Percentiles rank a stretch among this genome's conserved stretches.
phyloP scores from a whole-genome alignment of 2,329 filamentous ascomycete genomes.

The Metarhizium album region DNA sequence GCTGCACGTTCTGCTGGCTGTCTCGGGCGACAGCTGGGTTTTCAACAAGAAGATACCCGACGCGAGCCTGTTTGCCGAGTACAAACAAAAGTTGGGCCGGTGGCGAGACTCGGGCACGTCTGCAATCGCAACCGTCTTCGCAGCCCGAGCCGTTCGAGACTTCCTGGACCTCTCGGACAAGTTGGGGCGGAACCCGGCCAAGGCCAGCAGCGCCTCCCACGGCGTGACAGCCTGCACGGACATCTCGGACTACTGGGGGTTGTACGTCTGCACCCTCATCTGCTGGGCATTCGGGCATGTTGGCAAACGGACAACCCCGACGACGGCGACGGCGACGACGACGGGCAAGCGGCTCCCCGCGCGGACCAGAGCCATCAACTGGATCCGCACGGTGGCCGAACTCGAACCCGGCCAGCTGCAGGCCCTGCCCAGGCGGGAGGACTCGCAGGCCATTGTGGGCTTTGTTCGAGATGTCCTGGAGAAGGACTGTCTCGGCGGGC shows the following conservation, averaged over 20 bases:
- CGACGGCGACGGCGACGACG: too few relatives aligned
- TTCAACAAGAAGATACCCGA: constrained; percentile 42
- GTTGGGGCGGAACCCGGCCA: constrained; percentile 10
- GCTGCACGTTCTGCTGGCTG: constrained; percentile 45
- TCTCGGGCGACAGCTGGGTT: constrained; percentile 48
- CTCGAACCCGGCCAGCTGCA: constrained; percentile 29
- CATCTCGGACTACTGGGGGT: constrained; percentile 41
- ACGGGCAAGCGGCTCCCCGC: constrained; percentile 11
- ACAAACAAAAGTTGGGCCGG: constrained; percentile 33
- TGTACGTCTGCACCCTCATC: constrained; percentile 47
- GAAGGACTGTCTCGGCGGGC: constrained; percentile 35
- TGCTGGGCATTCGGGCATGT: constrained; percentile 45
- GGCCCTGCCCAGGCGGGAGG: constrained; percentile 20
- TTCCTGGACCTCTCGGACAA: constrained; percentile 23
- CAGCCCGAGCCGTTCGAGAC: constrained; percentile 38
- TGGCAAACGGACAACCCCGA: constrained; percentile 13
- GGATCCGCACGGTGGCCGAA: constrained; percentile 30
- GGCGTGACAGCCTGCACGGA: constrained; percentile 17
- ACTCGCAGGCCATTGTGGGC: constrained; percentile 37
- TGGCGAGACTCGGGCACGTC: constrained; percentile 37
- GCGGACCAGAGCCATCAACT: constrained; percentile 20
- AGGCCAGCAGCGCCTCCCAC: constrained; percentile 3
- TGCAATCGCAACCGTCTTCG: constrained; percentile 35
- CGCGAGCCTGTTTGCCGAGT: constrained; percentile 31
- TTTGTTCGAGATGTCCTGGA: constrained; percentile 37